Percentiles rank a stretch among this genome's conserved stretches.
Evolutionary conservation across 176 grass and related monocot species (phyloP).

Genomic region (Phyllostachys edulis): DNA sequence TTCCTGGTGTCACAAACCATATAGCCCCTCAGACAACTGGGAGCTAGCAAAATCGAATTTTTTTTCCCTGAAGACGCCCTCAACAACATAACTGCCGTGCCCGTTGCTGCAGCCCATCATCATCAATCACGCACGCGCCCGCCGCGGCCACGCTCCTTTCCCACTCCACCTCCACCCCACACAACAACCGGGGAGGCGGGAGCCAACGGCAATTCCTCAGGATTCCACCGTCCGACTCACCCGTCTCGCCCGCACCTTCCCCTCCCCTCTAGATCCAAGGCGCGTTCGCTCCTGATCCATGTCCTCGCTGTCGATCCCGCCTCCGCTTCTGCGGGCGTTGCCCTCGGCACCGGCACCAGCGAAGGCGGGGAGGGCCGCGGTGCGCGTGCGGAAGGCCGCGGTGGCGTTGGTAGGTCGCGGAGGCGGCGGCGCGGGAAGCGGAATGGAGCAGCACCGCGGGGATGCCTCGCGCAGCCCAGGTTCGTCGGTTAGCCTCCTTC

Average conservation of each 20-base stretch:
- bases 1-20: too few species aligned
- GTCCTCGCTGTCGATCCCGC: slow-evolving; percentile 26
- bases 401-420: slow-evolving; percentile 17
- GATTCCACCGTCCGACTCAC: not conserved
- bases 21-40: too few species aligned
- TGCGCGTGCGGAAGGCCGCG: not conserved
- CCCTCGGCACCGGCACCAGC: not conserved
- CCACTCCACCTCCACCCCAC: not conserved
- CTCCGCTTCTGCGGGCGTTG: slow-evolving; percentile 15
- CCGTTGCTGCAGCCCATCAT: not conserved
- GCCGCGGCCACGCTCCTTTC: not conserved
- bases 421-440: slow-evolving; percentile 8
- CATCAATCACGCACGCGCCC: not conserved
- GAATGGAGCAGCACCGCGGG: slow-evolving; percentile 37
- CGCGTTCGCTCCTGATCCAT: slow-evolving; percentile 29
- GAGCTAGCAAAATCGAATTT: too few species aligned
- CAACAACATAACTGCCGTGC: not conserved
- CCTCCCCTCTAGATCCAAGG: not conserved
- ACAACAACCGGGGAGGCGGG: not conserved
- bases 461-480: slow-evolving; percentile 40
- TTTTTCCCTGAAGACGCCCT: too few species aligned
- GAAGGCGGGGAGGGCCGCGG: not conserved
- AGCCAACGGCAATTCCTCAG: not conserved
- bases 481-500: slow-evolving; percentile 3
- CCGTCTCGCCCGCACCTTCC: not conserved